A percentile compares a stretch with the other conserved stretches of the same genome.
phyloP scores from a whole-genome alignment of 441 rosid genomes.

The Adansonia rubrostipa region DNA sequence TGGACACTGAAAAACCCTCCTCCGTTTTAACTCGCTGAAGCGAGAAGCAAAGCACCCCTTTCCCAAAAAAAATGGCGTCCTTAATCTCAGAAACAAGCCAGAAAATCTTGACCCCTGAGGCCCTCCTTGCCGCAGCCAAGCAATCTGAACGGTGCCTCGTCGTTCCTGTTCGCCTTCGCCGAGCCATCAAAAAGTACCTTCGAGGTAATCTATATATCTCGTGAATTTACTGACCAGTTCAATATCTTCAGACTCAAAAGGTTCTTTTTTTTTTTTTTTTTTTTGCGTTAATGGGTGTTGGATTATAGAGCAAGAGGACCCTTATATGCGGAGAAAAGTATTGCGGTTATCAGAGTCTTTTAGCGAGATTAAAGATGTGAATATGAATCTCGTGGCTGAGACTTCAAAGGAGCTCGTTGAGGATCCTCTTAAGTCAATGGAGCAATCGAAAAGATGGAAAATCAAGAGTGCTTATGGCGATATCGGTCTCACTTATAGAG shows the following conservation, averaged over 20 bases:
- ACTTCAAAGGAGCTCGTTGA: slow-evolving; percentile 70
- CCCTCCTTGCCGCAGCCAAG: slow-evolving; percentile 65
- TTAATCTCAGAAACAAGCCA: slow-evolving; percentile 47
- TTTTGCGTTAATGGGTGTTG: not conserved
- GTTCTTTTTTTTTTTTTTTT: too few relatives aligned
- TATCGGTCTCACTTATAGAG: slow-evolving; percentile 71
- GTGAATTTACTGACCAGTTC: not conserved
- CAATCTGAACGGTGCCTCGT: slow-evolving; percentile 71
- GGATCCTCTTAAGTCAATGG: slow-evolving; percentile 81
- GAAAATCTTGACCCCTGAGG: slow-evolving; percentile 53
- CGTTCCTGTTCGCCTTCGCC: slow-evolving; percentile 81
- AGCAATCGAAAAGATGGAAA: slow-evolving; percentile 79
- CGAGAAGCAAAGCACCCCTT: slow-evolving; percentile 6
- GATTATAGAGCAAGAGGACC: slow-evolving; percentile 69
- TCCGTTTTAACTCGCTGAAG: not conserved
- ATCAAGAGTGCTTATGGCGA: slow-evolving; percentile 82
- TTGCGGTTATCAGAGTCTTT: slow-evolving; percentile 69
- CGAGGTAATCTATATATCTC: slow-evolving; percentile 50
- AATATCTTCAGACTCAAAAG: not conserved
- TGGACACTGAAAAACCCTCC: not conserved
- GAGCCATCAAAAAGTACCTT: slow-evolving; percentile 79
- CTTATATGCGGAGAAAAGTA: slow-evolving; percentile 80
- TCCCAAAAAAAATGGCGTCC: slow-evolving; percentile 50
- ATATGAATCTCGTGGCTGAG: slow-evolving; percentile 52
- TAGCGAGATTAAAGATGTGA: slow-evolving; percentile 64